phyloP scores from a whole-genome alignment of 352 stramenopile genomes.

The Salisapilia sapeloensis region DNA sequence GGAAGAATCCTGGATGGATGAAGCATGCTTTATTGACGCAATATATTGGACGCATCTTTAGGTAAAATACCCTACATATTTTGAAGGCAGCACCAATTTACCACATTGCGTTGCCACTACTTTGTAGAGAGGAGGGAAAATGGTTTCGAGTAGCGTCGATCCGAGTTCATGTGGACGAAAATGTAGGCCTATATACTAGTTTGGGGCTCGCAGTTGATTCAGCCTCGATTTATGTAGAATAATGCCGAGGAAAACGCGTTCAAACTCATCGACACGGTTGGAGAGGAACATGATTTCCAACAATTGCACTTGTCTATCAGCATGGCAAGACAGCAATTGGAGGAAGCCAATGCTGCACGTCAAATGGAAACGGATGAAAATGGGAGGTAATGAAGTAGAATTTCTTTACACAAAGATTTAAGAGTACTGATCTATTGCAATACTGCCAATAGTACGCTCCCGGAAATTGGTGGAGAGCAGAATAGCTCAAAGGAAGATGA shows the following conservation, averaged over 20 bases:
- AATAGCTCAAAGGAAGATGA: conserved; percentile 16
- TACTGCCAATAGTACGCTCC: conserved; percentile 1
- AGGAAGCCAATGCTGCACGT: too few relatives aligned
- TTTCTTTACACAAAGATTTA: background rate
- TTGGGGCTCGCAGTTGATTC: background rate
- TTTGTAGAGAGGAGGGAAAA: conserved; percentile 16
- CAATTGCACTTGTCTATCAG: conserved; percentile 38
- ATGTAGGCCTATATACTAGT: conserved; percentile 8
- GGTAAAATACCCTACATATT: conserved; percentile 10
- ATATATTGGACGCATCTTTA: conserved; percentile 48
- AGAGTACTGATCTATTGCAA: background rate
- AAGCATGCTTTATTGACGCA: conserved; percentile 57
- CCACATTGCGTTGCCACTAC: background rate
- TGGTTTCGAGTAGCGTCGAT: conserved; percentile 27
- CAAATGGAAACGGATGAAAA: conserved; percentile 1
- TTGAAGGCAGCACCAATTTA: background rate
- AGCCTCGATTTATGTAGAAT: conserved; percentile 6
- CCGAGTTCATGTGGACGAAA: conserved; percentile 22
- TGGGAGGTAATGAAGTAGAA: background rate
- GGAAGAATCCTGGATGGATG: conserved; percentile 44
- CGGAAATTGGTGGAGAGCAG: conserved; percentile 7
- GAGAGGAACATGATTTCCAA: conserved; percentile 18
- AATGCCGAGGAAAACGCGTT: conserved; percentile 41
- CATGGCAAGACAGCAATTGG: conserved; percentile 22
- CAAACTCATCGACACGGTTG: conserved; percentile 30